Percentiles rank a stretch among this genome's conserved stretches.
Evolutionary conservation across 176 grass and related monocot species (phyloP).

Genomic region (Avena eriantha): DNA sequence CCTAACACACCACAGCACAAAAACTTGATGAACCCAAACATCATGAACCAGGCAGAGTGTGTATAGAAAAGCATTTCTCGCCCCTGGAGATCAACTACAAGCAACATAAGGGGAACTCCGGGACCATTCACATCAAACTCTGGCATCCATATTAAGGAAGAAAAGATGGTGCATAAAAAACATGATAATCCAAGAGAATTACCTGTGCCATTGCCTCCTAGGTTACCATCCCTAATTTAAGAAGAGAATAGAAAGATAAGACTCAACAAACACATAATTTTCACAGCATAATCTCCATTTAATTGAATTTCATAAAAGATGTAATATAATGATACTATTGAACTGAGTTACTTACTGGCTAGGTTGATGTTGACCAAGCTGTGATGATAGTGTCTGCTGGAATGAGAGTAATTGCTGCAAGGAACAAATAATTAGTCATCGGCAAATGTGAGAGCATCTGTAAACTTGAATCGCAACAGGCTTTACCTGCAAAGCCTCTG

Average conservation of each 20-base stretch:
- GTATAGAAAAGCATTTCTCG: slow-evolving; percentile 1
- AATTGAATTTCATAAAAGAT: slow-evolving; percentile 11
- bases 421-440: slow-evolving; percentile 16
- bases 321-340: slow-evolving; percentile 21
- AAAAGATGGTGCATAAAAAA: slow-evolving; percentile 4
- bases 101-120: slow-evolving; percentile 18
- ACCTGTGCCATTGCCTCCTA: slow-evolving; percentile 69
- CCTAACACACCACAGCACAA: neutral
- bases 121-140: slow-evolving; percentile 30
- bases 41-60: slow-evolving; percentile 14
- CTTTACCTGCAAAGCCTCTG: slow-evolving; percentile 87
- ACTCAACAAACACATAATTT: slow-evolving; percentile 35
- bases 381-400: slow-evolving; percentile 73
- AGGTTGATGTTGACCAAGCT: slow-evolving; percentile 68
- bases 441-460: neutral
- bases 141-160: slow-evolving; percentile 18
- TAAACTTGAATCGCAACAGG: slow-evolving; percentile 10
- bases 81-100: neutral
- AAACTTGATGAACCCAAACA: slow-evolving; percentile 30
- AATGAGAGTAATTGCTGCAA: slow-evolving; percentile 87
- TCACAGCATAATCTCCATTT: slow-evolving; percentile 1
- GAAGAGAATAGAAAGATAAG: neutral
- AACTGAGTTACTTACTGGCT: slow-evolving; percentile 71
- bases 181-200: slow-evolving; percentile 25
- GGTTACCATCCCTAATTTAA: slow-evolving; percentile 74